These are phyloP conservation scores for Colletotrichum eremochloae DNA, from an alignment of 2,329 filamentous ascomycete species.

Conservation along the genomic window DNA sequence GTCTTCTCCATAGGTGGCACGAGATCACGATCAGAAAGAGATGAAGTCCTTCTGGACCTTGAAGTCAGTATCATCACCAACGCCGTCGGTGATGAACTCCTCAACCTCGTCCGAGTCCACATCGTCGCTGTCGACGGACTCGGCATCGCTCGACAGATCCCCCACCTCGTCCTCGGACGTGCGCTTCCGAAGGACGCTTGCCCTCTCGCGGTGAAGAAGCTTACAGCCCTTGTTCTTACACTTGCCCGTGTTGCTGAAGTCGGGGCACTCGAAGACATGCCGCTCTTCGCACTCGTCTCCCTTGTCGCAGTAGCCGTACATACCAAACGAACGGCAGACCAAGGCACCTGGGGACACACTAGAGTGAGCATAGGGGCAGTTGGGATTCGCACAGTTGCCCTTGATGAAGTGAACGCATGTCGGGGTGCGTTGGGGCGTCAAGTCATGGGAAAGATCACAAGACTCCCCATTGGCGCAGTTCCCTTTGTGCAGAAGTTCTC, in stretches of 20 bases:
- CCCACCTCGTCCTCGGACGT: slow-evolving; percentile 67
- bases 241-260: slow-evolving; percentile 90
- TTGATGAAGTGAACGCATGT: slow-evolving; percentile 91
- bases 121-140: slow-evolving; percentile 79
- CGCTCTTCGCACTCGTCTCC: slow-evolving; percentile 83
- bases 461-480: slow-evolving; percentile 80
- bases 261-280: slow-evolving; percentile 93
- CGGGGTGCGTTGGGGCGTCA: slow-evolving; percentile 85
- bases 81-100: slow-evolving; percentile 71
- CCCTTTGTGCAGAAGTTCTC: slow-evolving; percentile 84
- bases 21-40: slow-evolving; percentile 50
- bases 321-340: slow-evolving; percentile 88
- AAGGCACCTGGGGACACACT: slow-evolving; percentile 80
- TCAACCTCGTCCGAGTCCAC: slow-evolving; percentile 82
- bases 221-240: slow-evolving; percentile 88
- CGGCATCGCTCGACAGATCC: slow-evolving; percentile 85
- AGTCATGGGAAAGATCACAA: slow-evolving; percentile 93
- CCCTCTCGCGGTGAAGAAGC: slow-evolving; percentile 88
- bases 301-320: slow-evolving; percentile 89
- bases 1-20: slow-evolving; percentile 32
- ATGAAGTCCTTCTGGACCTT: slow-evolving; percentile 72
- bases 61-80: slow-evolving; percentile 68
- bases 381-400: slow-evolving; percentile 88
- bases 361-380: slow-evolving; percentile 90
- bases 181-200: slow-evolving; percentile 81